A percentile compares a stretch with the other conserved stretches of the same genome.
phyloP scores from a whole-genome alignment of 164 flowering plant species.

The Piper longum region DNA sequence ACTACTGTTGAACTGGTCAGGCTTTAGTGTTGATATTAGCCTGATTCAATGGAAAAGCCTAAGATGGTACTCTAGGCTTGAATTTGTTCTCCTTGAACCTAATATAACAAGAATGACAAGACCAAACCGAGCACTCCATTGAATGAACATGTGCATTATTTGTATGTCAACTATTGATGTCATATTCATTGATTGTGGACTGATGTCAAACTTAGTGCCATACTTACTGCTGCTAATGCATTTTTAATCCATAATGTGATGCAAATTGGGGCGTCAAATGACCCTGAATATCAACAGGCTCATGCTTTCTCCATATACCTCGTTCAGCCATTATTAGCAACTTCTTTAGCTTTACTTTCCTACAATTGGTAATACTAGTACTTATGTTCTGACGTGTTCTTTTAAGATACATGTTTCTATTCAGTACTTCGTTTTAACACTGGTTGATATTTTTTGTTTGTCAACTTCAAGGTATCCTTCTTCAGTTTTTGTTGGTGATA shows the following conservation, averaged over 20 bases:
- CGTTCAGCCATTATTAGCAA: conserved; percentile 75
- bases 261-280: conserved; percentile 92
- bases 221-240: conserved; percentile 17
- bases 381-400: not conserved
- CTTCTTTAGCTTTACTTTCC: conserved; percentile 77
- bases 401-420: too few relatives aligned
- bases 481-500: conserved; percentile 96
- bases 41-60: too few relatives aligned
- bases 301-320: conserved; percentile 95
- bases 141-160: not conserved
- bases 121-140: conserved; percentile 1
- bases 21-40: too few relatives aligned
- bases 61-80: too few relatives aligned
- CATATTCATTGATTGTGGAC: conserved; percentile 4
- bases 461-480: conserved; percentile 72
- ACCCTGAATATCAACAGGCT: conserved; percentile 76
- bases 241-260: conserved; percentile 83
- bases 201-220: not conserved
- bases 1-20: too few relatives aligned
- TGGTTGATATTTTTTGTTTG: not conserved
- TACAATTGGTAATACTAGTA: conserved; percentile 60
- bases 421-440: not conserved
- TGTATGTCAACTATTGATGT: not conserved
- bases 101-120: not conserved
- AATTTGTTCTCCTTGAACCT: too few relatives aligned